Conservation (phyloP, 306 rosid species). For the Prunus salicina region DNA sequence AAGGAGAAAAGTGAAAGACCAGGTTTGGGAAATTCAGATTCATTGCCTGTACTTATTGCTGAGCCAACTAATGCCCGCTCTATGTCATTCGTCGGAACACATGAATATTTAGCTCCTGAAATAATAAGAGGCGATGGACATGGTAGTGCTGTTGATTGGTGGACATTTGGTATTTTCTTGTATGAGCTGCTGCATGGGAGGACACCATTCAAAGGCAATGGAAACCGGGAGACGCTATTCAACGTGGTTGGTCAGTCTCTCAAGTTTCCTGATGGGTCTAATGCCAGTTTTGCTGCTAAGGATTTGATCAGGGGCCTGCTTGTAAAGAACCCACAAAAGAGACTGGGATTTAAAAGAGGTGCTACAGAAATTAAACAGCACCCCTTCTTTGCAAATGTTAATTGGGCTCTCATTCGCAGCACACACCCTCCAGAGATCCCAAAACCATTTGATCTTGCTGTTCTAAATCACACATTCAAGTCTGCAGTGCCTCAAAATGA, state of each 20-base stretch:
- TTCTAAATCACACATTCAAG: slow-evolving; percentile 26
- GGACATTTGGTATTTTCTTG: slow-evolving; percentile 63
- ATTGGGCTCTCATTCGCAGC: slow-evolving; percentile 61
- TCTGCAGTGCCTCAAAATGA: slow-evolving; percentile 25
- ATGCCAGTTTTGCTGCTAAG: slow-evolving; percentile 44
- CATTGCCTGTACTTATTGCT: slow-evolving; percentile 44
- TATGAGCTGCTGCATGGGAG: slow-evolving; percentile 49
- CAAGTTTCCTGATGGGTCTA: slow-evolving; percentile 45
- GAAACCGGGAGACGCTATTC: slow-evolving; percentile 54
- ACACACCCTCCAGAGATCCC: slow-evolving; percentile 58
- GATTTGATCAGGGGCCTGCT: slow-evolving; percentile 53
- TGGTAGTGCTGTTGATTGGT: slow-evolving; percentile 72
- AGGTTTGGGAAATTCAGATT: slow-evolving; percentile 26
- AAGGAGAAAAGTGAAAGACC: slow-evolving; percentile 31
- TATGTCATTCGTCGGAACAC: slow-evolving; percentile 65
- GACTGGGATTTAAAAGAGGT: slow-evolving; percentile 54
- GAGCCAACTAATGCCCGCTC: slow-evolving; percentile 62
- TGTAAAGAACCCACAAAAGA: slow-evolving; percentile 52
- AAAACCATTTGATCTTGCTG: slow-evolving; percentile 43
- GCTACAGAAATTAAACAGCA: slow-evolving; percentile 62
- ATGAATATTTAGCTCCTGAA: slow-evolving; percentile 62
- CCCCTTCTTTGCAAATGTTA: slow-evolving; percentile 50
- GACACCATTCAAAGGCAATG: slow-evolving; percentile 60
- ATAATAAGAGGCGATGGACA: slow-evolving; percentile 67
- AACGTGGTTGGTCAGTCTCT: slow-evolving; percentile 53